These are phyloP conservation scores for Wickerhamiella allomyrinae DNA, from an alignment of 805 yeast genomes.

Conservation along the genomic window DNA sequence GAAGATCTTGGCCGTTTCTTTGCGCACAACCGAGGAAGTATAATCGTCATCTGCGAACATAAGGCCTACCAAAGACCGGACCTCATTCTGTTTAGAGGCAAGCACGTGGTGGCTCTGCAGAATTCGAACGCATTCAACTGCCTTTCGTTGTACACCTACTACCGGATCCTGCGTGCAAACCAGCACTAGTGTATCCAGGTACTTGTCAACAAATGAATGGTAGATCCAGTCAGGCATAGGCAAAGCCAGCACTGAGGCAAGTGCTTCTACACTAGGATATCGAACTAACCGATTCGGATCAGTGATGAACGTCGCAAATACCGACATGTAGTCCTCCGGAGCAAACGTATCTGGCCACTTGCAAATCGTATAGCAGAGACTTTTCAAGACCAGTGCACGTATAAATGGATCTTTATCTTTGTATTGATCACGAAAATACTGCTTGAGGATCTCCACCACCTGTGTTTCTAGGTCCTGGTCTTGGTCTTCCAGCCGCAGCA, in stretches of 20 bases:
- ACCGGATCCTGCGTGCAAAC: background rate
- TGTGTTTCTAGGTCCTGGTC: background rate
- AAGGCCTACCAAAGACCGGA: background rate
- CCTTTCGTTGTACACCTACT: background rate
- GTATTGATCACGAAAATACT: background rate
- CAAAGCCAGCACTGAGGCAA: background rate
- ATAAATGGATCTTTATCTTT: background rate
- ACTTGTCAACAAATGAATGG: background rate
- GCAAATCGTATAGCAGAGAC: background rate
- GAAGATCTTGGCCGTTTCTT: background rate
- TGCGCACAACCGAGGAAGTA: background rate
- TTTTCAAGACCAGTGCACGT: background rate
- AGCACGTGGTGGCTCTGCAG: background rate
- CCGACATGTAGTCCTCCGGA: background rate
- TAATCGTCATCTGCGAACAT: background rate
- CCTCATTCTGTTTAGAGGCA: background rate
- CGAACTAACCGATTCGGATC: background rate
- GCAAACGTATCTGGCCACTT: background rate
- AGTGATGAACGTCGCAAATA: background rate
- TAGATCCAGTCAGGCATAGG: background rate
- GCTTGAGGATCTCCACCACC: background rate
- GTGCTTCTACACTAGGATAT: background rate
- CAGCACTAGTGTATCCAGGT: background rate
- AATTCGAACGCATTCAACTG: background rate
- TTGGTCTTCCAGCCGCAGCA: no score